These are phyloP conservation scores for Nyctanthes arbortristis DNA, from an alignment of 257 asterid species.

Conservation along the genomic window DNA sequence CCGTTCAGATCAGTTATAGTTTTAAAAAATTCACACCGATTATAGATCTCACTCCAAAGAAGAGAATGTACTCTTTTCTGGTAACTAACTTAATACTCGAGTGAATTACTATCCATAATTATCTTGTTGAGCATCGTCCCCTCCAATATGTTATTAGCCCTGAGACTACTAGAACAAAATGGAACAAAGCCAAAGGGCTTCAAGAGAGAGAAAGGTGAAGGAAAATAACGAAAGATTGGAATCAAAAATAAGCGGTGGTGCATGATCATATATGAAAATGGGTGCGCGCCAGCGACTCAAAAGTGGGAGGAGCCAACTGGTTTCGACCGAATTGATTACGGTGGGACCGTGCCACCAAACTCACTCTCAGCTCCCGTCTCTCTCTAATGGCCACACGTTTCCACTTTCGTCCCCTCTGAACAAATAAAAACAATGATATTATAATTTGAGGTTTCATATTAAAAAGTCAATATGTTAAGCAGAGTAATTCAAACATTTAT, in stretches of 20 bases:
- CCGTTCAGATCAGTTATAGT: too few species aligned
- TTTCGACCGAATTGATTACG: slow-evolving; percentile 33
- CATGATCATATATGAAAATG: too few species aligned
- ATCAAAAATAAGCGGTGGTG: slow-evolving; percentile 32
- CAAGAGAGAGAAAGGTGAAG: background rate
- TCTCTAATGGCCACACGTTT: background rate
- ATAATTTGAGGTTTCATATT: background rate
- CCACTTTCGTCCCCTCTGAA: background rate
- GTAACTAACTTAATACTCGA: too few species aligned
- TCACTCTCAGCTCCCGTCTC: slow-evolving; percentile 19
- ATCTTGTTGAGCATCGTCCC: too few species aligned
- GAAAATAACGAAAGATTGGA: slow-evolving; percentile 1
- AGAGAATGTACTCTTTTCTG: too few species aligned
- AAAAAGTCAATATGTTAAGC: background rate
- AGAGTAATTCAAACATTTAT: background rate
- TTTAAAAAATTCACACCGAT: too few species aligned
- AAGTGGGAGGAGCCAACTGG: slow-evolving; percentile 32
- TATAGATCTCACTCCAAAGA: too few species aligned
- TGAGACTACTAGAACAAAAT: background rate
- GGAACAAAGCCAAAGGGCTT: background rate
- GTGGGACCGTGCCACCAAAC: slow-evolving; percentile 31
- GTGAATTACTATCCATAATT: too few species aligned
- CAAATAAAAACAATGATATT: background rate
- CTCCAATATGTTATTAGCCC: background rate
- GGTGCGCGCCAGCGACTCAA: slow-evolving; percentile 30